Base-by-base conservation (phyloP, 139 green algal genomes). In the Gonium pectorale region DNA sequence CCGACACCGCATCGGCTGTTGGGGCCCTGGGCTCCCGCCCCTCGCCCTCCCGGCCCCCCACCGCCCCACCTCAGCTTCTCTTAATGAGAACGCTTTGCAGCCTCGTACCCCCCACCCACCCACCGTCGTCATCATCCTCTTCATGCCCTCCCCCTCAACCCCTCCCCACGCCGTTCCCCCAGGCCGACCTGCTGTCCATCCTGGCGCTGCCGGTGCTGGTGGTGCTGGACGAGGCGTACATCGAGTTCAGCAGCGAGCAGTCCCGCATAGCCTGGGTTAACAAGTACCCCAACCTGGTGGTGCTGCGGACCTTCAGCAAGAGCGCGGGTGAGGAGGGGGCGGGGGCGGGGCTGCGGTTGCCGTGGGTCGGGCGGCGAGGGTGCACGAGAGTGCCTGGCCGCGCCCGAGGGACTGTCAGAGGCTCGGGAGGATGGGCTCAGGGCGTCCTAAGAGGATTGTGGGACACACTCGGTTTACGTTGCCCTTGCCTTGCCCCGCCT, bases 181-280 rank as follows among this genome's bases (percentile, higher is more conserved):
- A 82, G 74, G 31, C 63, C 29, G 80, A 91, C n/a, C 86, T 99
- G 31, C 74, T 89, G 41, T 85, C 78, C 19, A 52, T 99, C 27
- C 91, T 99, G 60, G 63, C 87, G 19, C 91, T 99, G 51, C 96
- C 95, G 13, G 94, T 97, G 54, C 91, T 99, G 41, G 96, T 99
- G n/a, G 96, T 99, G 22, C 92, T 99, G 59, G 98, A 99, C 87
- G 98, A 99, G 86, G 98, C 98, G 15, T 99, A 99, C 90, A 97
- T 99, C 22, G 98, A 99, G 92, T 99, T 99, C 86, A 92, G 89
- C 26, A 77, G 33, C 7, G 72, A 85, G 86, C 31, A 70, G 22
- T 89, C 75, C 5, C 77, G 85, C 44, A 88, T 93, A 51, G 71
- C 86, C 31, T 98, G 97, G 94, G 98, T 98, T 43, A 66, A 88